Evolutionary conservation across 805 yeast species (phyloP).

Genomic region (Wickerhamomyces silvicola): DNA sequence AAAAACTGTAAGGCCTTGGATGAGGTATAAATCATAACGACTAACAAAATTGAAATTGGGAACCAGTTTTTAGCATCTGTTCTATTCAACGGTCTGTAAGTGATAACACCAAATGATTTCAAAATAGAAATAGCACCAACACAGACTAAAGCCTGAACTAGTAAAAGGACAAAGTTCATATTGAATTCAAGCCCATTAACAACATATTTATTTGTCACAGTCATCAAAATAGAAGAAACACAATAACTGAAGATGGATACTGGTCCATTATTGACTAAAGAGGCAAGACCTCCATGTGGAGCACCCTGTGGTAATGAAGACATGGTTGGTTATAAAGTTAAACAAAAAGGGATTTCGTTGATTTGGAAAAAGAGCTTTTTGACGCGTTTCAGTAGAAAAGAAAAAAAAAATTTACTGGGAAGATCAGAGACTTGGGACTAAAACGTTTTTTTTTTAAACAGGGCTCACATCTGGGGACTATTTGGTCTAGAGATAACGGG

Average conservation of each 20-base stretch:
- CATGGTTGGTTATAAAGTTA: slow-evolving; percentile 2
- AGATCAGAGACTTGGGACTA: too few species aligned
- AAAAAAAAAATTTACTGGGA: too few species aligned
- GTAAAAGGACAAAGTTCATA: slow-evolving; percentile 84
- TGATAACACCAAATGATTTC: slow-evolving; percentile 69
- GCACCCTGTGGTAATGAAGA: slow-evolving; percentile 17
- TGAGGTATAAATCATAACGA: slow-evolving; percentile 91
- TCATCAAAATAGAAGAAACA: slow-evolving; percentile 91
- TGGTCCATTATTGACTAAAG: slow-evolving; percentile 41
- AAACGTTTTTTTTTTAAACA: too few species aligned
- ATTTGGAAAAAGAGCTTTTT: not conserved
- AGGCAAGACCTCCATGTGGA: slow-evolving; percentile 18
- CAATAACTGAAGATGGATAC: slow-evolving; percentile 81
- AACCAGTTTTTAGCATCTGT: slow-evolving; percentile 94
- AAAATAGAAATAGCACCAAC: slow-evolving; percentile 63
- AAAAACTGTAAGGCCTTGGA: slow-evolving; percentile 91
- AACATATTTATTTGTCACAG: slow-evolving; percentile 94
- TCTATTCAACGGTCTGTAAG: slow-evolving; percentile 77
- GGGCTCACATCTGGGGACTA: too few species aligned
- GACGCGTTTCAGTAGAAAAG: not conserved
- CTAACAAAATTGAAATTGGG: slow-evolving; percentile 86
- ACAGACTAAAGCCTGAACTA: slow-evolving; percentile 86
- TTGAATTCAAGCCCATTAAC: slow-evolving; percentile 64
- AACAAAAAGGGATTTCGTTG: not conserved
- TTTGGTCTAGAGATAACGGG: too few species aligned